Percentiles rank a stretch among this genome's conserved stretches.
These are phyloP conservation scores for Podaxis sp. DNA, from an alignment of 768 basidiomycete species.

Conservation along the genomic window DNA sequence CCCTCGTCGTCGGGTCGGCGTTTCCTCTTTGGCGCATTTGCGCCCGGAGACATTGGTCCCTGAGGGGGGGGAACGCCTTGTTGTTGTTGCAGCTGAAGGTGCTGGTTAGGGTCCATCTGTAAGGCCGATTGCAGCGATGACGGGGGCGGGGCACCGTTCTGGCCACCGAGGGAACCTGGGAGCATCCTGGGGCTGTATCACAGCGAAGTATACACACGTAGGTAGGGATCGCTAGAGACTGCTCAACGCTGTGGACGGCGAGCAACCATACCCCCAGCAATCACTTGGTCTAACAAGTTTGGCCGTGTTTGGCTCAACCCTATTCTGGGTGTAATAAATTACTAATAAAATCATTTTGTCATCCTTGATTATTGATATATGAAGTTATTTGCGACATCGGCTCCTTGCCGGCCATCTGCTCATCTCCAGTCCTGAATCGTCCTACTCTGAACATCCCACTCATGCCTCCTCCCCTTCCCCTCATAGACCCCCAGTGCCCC, in stretches of 20 bases:
- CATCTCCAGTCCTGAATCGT: background rate
- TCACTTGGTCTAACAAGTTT: conserved; percentile 24
- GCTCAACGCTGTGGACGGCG: conserved; percentile 30
- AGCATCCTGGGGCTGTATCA: conserved; percentile 25
- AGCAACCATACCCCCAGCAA: conserved; percentile 16
- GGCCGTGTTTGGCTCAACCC: conserved; percentile 26
- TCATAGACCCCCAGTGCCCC: conserved; percentile 16
- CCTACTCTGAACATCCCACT: conserved; percentile 2
- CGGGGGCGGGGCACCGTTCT: conserved; percentile 27
- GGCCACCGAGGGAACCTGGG: conserved; percentile 28
- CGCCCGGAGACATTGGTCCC: conserved; percentile 24
- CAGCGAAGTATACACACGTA: conserved; percentile 6
- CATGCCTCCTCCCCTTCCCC: conserved; percentile 19
- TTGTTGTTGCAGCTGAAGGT: conserved; percentile 39
- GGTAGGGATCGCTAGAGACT: conserved; percentile 12
- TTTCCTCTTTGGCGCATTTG: conserved; percentile 41
- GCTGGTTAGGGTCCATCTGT: conserved; percentile 57
- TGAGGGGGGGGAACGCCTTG: conserved; percentile 25
- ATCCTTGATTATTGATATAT: background rate
- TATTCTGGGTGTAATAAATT: conserved; percentile 21
- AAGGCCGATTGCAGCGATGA: conserved; percentile 58
- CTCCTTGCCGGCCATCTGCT: background rate
- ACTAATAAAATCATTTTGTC: conserved; percentile 9
- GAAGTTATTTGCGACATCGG: too few relatives aligned
- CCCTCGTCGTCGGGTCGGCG: conserved; percentile 63